Conservation (phyloP, 192 early-diverging fungal species). For the Coemansia guatemalensis region DNA sequence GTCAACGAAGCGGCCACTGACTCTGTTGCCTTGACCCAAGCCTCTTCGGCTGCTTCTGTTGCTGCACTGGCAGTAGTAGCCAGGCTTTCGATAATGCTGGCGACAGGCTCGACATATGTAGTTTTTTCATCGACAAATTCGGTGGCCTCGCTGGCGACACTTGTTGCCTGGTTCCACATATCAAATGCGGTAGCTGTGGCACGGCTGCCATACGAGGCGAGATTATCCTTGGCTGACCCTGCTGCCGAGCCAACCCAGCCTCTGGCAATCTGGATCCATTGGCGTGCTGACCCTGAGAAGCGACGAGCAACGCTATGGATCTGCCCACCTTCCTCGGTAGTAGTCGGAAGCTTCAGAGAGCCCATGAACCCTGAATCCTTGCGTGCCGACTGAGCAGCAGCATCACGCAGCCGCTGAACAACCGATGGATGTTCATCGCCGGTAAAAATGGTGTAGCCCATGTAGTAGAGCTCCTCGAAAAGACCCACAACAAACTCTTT, state of each 20-base stretch:
- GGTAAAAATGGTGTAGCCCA: constrained; percentile 47
- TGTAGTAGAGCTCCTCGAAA: constrained; percentile 45
- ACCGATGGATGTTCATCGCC: constrained; percentile 44
- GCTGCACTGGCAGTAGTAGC: not conserved
- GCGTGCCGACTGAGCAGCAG: constrained; percentile 3
- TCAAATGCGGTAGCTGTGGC: constrained; percentile 18
- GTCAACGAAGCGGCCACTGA: not conserved
- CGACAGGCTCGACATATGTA: not conserved
- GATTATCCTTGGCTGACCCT: constrained; percentile 23
- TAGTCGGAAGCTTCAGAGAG: constrained; percentile 2
- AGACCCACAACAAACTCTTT: constrained; percentile 15
- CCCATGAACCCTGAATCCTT: constrained; percentile 12
- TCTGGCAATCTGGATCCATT: constrained; percentile 49
- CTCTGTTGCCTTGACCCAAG: not conserved
- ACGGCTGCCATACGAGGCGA: constrained; percentile 21
- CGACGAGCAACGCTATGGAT: constrained; percentile 24
- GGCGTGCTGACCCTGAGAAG: constrained; percentile 43
- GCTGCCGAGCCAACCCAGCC: constrained; percentile 41
- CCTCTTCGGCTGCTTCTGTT: constrained; percentile 7
- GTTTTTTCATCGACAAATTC: constrained; percentile 5
- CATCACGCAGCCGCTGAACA: constrained; percentile 10
- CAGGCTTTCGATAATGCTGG: not conserved
- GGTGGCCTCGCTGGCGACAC: not conserved
- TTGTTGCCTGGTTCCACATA: constrained; percentile 25
- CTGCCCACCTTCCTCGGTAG: constrained; percentile 12